Conservation (phyloP, 129 eudicot genomes). For the Flaveria robusta region DNA sequence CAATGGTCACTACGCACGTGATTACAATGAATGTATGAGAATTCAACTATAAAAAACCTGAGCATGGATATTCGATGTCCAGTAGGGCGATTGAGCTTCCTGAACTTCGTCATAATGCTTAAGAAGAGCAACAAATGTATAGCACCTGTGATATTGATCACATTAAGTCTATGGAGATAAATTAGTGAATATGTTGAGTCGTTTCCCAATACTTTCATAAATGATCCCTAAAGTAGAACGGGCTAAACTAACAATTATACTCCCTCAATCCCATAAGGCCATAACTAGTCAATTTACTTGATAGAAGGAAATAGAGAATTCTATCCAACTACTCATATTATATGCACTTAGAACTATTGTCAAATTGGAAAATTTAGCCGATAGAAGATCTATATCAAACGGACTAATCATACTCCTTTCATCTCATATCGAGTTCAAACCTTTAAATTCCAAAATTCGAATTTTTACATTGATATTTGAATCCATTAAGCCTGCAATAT, state of each 20-base stretch:
- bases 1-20: background rate
- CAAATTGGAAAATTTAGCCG: background rate
- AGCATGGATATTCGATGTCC: conserved; percentile 92
- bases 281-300: background rate
- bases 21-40: background rate
- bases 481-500: too few relatives aligned
- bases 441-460: too few relatives aligned
- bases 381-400: background rate
- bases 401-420: background rate
- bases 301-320: too few relatives aligned
- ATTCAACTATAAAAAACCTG: conserved; percentile 40
- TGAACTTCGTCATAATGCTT: conserved; percentile 70
- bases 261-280: background rate
- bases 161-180: background rate
- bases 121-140: conserved; percentile 3
- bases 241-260: background rate
- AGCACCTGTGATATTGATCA: conserved; percentile 14
- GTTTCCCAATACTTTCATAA: background rate
- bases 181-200: background rate
- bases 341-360: background rate
- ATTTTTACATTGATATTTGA: too few relatives aligned
- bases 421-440: background rate
- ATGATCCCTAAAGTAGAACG: background rate
- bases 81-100: conserved; percentile 88
- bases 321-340: background rate